Evolutionary conservation across 2,329 filamentous ascomycete species (phyloP).

Genomic region (Coniochaeta sp.): DNA sequence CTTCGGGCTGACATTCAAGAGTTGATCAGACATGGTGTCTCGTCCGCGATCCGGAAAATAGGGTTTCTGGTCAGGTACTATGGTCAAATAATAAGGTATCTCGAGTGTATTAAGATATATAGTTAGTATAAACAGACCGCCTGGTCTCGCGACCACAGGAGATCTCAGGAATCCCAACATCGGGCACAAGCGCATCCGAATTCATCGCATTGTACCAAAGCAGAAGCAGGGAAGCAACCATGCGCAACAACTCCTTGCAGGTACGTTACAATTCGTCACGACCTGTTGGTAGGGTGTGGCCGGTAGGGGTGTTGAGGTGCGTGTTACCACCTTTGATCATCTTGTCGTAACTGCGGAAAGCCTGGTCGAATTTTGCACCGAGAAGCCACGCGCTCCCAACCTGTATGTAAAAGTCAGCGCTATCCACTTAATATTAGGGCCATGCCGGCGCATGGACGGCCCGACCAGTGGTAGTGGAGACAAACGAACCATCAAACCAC

Average conservation of each 20-base stretch:
- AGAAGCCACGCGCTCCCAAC: slow-evolving; percentile 69
- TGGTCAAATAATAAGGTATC: background rate
- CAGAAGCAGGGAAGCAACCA: background rate
- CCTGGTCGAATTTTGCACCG: slow-evolving; percentile 75
- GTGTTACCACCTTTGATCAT: slow-evolving; percentile 7
- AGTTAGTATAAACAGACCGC: background rate
- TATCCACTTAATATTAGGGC: background rate
- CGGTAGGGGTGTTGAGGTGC: slow-evolving; percentile 1
- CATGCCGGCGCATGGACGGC: background rate
- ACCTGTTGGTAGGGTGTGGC: slow-evolving; percentile 4
- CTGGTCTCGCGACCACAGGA: background rate
- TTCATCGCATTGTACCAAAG: background rate
- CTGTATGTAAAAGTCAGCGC: slow-evolving; percentile 33
- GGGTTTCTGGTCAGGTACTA: background rate
- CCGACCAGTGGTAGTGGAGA: slow-evolving; percentile 4
- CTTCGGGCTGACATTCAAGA: no score
- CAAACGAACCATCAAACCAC: slow-evolving; percentile 69
- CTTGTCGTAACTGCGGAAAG: slow-evolving; percentile 42
- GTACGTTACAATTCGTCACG: slow-evolving; percentile 23
- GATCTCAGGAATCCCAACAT: slow-evolving; percentile 2
- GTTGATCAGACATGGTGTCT: no score
- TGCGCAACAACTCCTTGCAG: background rate
- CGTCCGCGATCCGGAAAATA: background rate
- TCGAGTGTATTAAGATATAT: background rate
- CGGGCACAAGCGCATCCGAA: background rate